These are phyloP conservation scores for Russula emetica DNA, from an alignment of 768 basidiomycete genomes.

Conservation along the genomic window DNA sequence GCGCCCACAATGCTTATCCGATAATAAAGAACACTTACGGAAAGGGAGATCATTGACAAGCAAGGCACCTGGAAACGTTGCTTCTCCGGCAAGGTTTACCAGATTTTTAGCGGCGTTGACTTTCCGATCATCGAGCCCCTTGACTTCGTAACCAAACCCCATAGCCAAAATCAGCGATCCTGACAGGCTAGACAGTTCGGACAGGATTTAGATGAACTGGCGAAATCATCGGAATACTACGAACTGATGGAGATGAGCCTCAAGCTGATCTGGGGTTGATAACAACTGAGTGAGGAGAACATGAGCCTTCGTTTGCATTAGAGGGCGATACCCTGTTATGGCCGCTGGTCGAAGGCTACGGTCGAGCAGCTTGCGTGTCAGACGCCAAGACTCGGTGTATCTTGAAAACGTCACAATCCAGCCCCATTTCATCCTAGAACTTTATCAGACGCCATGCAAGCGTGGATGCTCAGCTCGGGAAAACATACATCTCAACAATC, in stretches of 20 bases:
- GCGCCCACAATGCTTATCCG: not conserved
- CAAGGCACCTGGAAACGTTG: conserved; percentile 6
- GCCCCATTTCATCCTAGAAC: conserved; percentile 3
- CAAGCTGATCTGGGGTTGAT: not conserved
- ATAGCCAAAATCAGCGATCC: conserved; percentile 9
- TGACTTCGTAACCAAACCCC: conserved; percentile 8
- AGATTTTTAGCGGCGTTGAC: not conserved
- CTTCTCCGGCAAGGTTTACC: not conserved
- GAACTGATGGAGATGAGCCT: conserved; percentile 1
- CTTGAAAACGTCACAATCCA: not conserved
- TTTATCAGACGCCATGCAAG: not conserved
- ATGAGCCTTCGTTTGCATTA: not conserved
- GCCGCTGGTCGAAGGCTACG: not conserved
- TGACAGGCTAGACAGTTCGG: not conserved
- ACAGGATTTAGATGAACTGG: not conserved
- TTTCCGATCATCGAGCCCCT: not conserved
- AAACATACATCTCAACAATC: conserved; percentile 1
- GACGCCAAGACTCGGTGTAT: not conserved
- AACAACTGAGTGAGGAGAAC: not conserved
- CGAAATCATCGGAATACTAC: not conserved
- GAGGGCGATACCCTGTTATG: not conserved
- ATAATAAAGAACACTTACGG: not conserved
- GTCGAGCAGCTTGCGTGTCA: not conserved
- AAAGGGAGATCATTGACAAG: conserved; percentile 22
- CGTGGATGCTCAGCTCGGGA: not conserved